Evolutionary conservation across 176 grass and related monocot species (phyloP).

Genomic region (Cocos nucifera): DNA sequence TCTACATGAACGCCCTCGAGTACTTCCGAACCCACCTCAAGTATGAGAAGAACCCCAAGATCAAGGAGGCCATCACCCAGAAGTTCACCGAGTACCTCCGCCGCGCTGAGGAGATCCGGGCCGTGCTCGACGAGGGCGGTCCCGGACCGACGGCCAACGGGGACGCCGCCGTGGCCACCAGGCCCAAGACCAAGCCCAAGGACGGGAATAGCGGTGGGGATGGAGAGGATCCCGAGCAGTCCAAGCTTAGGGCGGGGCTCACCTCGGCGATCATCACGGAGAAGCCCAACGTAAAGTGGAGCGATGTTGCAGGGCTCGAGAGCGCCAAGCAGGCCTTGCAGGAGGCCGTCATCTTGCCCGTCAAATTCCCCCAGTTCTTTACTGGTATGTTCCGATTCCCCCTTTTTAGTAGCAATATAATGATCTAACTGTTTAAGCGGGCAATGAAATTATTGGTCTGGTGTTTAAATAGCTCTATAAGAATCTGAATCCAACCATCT

Average conservation of each 20-base stretch:
- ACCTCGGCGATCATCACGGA: constrained; percentile 92
- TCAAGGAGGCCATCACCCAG: constrained; percentile 91
- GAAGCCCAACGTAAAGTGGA: constrained; percentile 99
- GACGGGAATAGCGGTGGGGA: constrained; percentile 54
- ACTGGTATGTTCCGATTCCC: too few species aligned
- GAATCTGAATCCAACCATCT: too few species aligned
- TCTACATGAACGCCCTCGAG: constrained; percentile 99
- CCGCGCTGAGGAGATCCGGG: constrained; percentile 96
- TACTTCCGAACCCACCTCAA: constrained; percentile 99
- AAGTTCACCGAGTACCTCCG: constrained; percentile 99
- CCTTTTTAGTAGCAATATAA: too few species aligned
- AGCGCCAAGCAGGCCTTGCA: constrained; percentile 95
- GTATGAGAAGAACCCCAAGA: constrained; percentile 99
- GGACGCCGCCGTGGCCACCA: constrained; percentile 68
- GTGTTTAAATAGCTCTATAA: too few species aligned
- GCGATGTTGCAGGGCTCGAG: constrained; percentile 84
- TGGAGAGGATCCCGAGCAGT: constrained; percentile 80
- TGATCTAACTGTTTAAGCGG: too few species aligned
- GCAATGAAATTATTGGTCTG: too few species aligned
- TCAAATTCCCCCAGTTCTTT: too few species aligned
- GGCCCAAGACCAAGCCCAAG: constrained; percentile 91
- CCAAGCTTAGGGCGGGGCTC: constrained; percentile 75
- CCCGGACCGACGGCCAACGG: constrained; percentile 44
- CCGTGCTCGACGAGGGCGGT: constrained; percentile 84
- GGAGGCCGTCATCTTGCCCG: constrained; percentile 55